These are phyloP conservation scores for Geotrichum australiense DNA, from an alignment of 1,139 yeast species.

Conservation along the genomic window DNA sequence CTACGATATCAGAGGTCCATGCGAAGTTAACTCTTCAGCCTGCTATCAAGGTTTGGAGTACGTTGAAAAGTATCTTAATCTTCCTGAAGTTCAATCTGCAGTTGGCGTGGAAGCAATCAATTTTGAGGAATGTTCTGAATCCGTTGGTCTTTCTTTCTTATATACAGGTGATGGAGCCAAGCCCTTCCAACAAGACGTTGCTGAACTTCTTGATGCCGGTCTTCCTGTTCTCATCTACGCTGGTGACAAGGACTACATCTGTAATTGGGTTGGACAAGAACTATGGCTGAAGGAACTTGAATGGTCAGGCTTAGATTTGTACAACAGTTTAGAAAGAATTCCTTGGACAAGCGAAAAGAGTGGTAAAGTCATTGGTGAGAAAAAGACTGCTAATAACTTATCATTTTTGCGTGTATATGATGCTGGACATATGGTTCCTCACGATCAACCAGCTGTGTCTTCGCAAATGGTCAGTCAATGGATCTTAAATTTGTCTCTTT, in stretches of 20 bases:
- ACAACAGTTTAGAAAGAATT: conserved; percentile 30
- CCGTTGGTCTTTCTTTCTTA: conserved; percentile 40
- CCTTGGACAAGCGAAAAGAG: conserved; percentile 36
- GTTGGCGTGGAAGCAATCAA: conserved; percentile 87
- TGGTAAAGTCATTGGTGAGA: conserved; percentile 49
- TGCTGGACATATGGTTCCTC: conserved; percentile 73
- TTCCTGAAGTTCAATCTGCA: conserved; percentile 62
- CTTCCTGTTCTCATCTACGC: conserved; percentile 18
- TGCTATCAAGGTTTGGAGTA: conserved; percentile 71
- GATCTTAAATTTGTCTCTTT: background rate
- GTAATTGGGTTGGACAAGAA: conserved; percentile 85
- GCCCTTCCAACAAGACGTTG: conserved; percentile 59
- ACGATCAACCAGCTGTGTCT: conserved; percentile 68
- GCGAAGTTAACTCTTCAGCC: conserved; percentile 55
- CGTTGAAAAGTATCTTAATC: conserved; percentile 64
- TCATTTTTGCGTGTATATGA: conserved; percentile 58
- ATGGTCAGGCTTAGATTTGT: conserved; percentile 44
- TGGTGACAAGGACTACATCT: conserved; percentile 43
- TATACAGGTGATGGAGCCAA: conserved; percentile 63
- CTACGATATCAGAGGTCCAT: conserved; percentile 82
- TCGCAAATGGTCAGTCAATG: conserved; percentile 57
- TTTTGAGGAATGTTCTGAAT: conserved; percentile 69
- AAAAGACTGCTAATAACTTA: conserved; percentile 49
- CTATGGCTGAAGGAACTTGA: conserved; percentile 68
- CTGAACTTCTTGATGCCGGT: conserved; percentile 55